Evolutionary conservation across 441 rosid genomes (phyloP), one percentile per base, ranked within the genome.

Genomic region (Omphalea diandra): DNA sequence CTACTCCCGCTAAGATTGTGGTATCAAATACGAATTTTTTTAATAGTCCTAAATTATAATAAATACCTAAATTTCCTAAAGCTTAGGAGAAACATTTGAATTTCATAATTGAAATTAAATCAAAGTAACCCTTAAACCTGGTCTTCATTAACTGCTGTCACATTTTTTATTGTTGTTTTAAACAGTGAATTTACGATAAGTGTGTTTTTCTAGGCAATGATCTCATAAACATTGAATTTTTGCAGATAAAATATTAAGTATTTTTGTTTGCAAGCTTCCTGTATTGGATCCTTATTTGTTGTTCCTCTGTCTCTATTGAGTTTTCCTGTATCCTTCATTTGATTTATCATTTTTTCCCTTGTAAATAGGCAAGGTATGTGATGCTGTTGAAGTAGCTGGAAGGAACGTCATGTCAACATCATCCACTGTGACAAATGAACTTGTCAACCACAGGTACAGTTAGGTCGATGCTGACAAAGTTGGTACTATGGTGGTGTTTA

Each of bases 321-420:
- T 20, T 33, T 56, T 15, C 36, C 4, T 49, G 24, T 8, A 20
- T 27, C 17, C 52, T 26, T 50, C 52, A 38, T 38, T 14, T 12
- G 50, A 26, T 44, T 44, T 29, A 8, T 36, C 22, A 24, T 56
- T 66, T 70, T 2, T 63, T 68, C 56, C 40, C 22, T 14, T 49
- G 54, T 62, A 41, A 73, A 63, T 68, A 83, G 87, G 53, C 73
- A 84, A 77, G 81, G 73, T 82, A 8, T 80, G 85, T 35, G 87
- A 84, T 72, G 87, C 85, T 40, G 76, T 76, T 49, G 87, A 84
- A 78, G 84, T 84, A 59, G 78, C 87, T 31, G 87, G 87, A 62
- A 74, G 63, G 69, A 81, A 77, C 71, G 85, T 84, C 55, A 84
- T 84, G 87, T 75, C 85, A 44, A 84, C 85, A 38, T 81, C 87